A percentile compares a stretch with the other conserved stretches of the same genome.
phyloP scores from a whole-genome alignment of 805 yeast genomes.

The Myxozyma sirexii region DNA sequence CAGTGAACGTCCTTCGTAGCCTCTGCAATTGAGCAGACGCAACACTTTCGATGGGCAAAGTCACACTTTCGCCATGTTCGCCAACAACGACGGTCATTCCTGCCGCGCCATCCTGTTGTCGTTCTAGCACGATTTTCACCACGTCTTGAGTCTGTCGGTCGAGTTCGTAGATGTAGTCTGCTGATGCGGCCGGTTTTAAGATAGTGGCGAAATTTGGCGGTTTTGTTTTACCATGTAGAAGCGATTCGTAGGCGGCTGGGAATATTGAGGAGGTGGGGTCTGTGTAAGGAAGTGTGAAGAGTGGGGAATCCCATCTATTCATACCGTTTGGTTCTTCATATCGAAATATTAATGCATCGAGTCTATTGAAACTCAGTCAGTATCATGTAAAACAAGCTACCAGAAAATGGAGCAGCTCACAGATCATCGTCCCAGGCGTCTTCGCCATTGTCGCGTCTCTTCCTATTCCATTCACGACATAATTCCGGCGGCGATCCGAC shows the following conservation, averaged over 20 bases:
- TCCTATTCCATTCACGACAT: constrained; percentile 64
- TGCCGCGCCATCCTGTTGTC: constrained; percentile 54
- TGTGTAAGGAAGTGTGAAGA: constrained; percentile 67
- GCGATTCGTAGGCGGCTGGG: constrained; percentile 57
- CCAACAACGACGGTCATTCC: constrained; percentile 47
- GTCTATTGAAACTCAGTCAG: constrained; percentile 34
- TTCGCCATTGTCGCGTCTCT: constrained; percentile 6
- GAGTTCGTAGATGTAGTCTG: constrained; percentile 74
- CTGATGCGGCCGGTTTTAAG: constrained; percentile 74
- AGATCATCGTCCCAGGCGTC: constrained; percentile 34
- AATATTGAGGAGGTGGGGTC: constrained; percentile 53
- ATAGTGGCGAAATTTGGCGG: constrained; percentile 84
- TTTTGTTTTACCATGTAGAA: constrained; percentile 57
- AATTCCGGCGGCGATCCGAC: constrained; percentile 67
- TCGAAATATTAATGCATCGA: constrained; percentile 71
- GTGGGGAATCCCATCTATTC: constrained; percentile 92
- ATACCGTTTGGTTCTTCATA: constrained; percentile 91
- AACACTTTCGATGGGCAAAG: constrained; percentile 63
- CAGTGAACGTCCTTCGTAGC: constrained; percentile 78
- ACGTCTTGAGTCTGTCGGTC: constrained; percentile 72
- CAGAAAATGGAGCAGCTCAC: constrained; percentile 10
- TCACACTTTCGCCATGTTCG: constrained; percentile 46
- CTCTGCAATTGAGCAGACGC: constrained; percentile 81
- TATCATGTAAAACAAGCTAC: not conserved
- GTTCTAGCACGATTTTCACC: constrained; percentile 61